Base-by-base conservation (phyloP, 1,139 yeast species). In the Yamadazyma kanchanaburiensis region DNA sequence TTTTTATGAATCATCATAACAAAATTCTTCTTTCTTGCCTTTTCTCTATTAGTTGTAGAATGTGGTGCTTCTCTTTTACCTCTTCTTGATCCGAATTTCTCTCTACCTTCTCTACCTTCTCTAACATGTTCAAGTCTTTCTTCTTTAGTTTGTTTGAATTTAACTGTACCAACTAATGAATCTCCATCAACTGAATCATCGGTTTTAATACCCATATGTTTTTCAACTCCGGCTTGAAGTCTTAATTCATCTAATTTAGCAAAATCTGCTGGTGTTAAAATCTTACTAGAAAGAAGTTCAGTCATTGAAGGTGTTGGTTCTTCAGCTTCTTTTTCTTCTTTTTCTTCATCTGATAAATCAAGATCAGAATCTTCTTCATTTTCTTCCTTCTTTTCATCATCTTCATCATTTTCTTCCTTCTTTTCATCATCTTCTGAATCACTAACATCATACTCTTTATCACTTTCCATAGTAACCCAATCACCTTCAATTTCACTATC, bases 1-100 rank as follows among this genome's bases (percentile, higher is more conserved):
- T 78, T 77, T 67, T 91, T 91, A 63, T 91, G 99, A 48, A 91
- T 84, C 89, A 85, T 85, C 99, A 91, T 91, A 55, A 94, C 91
- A 55, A 88, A 91, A 64, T 91, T 94, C 95, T 91, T 91, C 88
- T 87, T 87, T 58, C 97, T 76, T 13, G 89, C 94, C 77, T 91
- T 91, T 60, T 94, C 96, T 60, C 78, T 80, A 60, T 91, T 91
- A 11, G 99, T 94, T 12, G 97, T 89, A 25, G 96, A 85, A 52
- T 82, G 95, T 21, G 80, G 74, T 38, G 64, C 68, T 26, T 81
- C 91, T 58, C 88, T 76, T 60, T 78, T 79, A 48, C 95, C 95
- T 64, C 78, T 83, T 54, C 80, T 77, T 12, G 95, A 83, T 19
- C 96, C 96, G 49, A 80, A 89, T 56, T 81, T 81, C 35, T 84